Base-by-base conservation (phyloP, 2,329 filamentous ascomycete species). In the Fusarium algeriense region DNA sequence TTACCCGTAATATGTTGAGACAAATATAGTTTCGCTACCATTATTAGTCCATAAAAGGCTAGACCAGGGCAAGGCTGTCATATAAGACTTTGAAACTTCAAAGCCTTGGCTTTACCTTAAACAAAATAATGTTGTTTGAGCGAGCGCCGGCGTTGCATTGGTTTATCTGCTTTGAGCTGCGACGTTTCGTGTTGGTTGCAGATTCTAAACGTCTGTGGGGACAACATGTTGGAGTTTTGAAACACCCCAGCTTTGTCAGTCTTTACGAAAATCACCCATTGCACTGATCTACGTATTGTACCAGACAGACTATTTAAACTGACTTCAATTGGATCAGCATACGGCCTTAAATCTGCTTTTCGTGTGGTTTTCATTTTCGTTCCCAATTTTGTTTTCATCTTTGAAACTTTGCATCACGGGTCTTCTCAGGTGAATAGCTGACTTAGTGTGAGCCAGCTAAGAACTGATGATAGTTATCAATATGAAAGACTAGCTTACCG, bases 111-210 rank as follows among this genome's bases (percentile, higher is more conserved):
- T 40, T 43, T 58, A 20, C 30, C 38, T 26, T 40, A 15, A 57
- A 40, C 28, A 44, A 20, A 23, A 40, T 26, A 17, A 37, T 46
- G 28, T 45, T 57, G 17, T 35, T 60, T 5, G 28, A 53, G 59
- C 50, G 43, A 38, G 41, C 44, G 26, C n/a, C 44, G 40, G 44
- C 13, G 52, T 54, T 50, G 30, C 55, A 44, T 30, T 52, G 17
- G 52, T 38, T 62, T 23, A 50, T 53, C 37, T 14, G 34, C 56
- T 67, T 45, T 19, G 46, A 55, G 41, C 37, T 53, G 26, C 26
- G 52, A 64, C 61, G 70, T 72, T 72, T 72, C 70, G 62, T 45
- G 54, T 60, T 52, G 61, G 70, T 72, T 67, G 70, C 70, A 72
- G 58, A 58, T 64, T 50, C 32, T 14, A 54, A 44, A 44, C 35